Evolutionary conservation across 2,329 filamentous ascomycete species (phyloP), one percentile per base, ranked within the genome.

Genomic region (Plectosphaerella sp.): DNA sequence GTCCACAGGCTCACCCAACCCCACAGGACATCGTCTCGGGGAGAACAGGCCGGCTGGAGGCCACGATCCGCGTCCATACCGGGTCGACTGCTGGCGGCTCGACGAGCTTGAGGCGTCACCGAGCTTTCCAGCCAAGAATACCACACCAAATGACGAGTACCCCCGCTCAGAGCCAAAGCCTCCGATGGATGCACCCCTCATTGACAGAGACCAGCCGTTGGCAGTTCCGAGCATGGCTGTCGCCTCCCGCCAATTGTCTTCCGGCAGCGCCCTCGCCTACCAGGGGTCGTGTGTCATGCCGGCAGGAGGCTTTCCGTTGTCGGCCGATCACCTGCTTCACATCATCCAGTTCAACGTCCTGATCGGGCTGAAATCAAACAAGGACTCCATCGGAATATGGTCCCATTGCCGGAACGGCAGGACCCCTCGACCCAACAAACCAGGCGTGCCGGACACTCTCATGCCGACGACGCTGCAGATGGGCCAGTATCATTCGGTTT

Each of bases 401-500:
- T 12, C 28, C 28, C 8, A 12, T 12, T 33, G 28, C 8, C 8
- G 11, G 28, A 50, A 47, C n/a, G 47, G 49, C 24, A 12, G 16
- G 41, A 43, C 41, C 28, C 28, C 8, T 28, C 36, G 16, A 2
- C 53, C 53, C 22, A 5, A 54, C 4, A 50, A 52, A 15, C 49
- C 52, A 3, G 46, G 52, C 5, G 54, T 56, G 8, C 54, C 54
- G 1, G 6, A 9, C 20, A 49, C 33, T 16, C 45, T 47, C 25
- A 12, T 47, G n/a, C 45, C 45, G 28, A 47, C 45, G 5, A 14
- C 18, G 45, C 25, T 47, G 6, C 45, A 47, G 28, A 47, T 47
- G 45, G 18, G 20, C 25, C n/a, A 33, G 25, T 25, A 14, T 3
- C 45, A 47, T 8, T 25, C 45, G 24, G 18, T 15, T 5, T 47